Base-by-base conservation (phyloP, 2,329 filamentous ascomycete species). In the Neurospora sp. region DNA sequence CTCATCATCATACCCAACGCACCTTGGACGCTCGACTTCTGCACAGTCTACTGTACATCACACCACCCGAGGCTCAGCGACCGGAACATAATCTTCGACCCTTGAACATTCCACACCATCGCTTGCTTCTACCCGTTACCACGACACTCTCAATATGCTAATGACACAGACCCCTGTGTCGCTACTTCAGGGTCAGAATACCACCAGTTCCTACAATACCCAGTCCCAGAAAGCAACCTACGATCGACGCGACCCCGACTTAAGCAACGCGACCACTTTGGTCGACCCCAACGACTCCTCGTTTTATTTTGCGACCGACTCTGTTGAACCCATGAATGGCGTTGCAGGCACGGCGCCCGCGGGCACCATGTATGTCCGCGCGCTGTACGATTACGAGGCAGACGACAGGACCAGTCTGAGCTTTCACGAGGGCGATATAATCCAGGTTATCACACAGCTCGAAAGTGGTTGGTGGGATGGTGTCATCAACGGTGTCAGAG, bases 381-480 rank as follows among this genome's bases (percentile, higher is more conserved):
- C 96, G 66, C 87, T 98, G 73, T 99, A 98, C 85, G 93, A 97
- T 83, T 99, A 98, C 83, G 93, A 97, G 78, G 93, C 96, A 77
- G 95, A 99, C 82, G 96, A 99, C 81, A 90, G 93, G 76, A 98
- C 95, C 66, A 97, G 94, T 82, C 83, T 99, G 79, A 98, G 94
- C 82, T 99, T 99, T 81, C 92, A 93, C 76, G 92, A 97, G 80
- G 96, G 96, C 77, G 96, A 99, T 82, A 89, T 98, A 75, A 99
- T 99, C 77, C 95, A 98, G 82, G 96, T 99, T 76, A 95, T 99
- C 76, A 99, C 96, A 68, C 95, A 97, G 82, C 86, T 98, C 70
- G 96, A 99, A 81, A 98, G 94, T 77, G 96, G 96, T 70, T 99
- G 96, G 96, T 99, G 96, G 96, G 96, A 99, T 82, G 96, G 96